Evolutionary conservation across 2,329 filamentous ascomycete genomes (phyloP).

Genomic region (Calonectria pauciramosa): DNA sequence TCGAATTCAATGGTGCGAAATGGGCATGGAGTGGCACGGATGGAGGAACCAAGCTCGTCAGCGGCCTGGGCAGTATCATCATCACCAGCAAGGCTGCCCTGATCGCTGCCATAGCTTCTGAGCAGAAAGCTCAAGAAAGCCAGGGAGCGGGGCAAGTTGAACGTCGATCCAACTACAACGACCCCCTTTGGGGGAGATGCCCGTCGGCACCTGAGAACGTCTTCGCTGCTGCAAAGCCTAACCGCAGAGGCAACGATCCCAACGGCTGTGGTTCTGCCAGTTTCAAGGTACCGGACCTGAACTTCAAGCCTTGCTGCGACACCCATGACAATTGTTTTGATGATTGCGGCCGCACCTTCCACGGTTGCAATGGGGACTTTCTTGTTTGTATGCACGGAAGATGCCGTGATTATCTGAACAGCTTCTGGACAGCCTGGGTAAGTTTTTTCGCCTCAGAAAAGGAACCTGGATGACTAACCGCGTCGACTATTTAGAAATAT

Average conservation of each 20-base stretch:
- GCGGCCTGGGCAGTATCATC: background rate
- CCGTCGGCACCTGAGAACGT: background rate
- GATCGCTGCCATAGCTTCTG: background rate
- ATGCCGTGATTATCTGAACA: background rate
- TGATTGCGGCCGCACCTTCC: background rate
- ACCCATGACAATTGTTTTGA: background rate
- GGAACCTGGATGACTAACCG: background rate
- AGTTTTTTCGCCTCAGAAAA: background rate
- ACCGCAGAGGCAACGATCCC: background rate
- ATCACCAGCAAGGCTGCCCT: background rate
- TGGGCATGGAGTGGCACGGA: background rate
- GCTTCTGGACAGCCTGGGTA: background rate
- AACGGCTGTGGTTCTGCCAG: background rate
- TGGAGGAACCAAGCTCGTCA: background rate
- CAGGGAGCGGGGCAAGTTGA: background rate
- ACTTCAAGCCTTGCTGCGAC: background rate
- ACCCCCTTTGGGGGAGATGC: background rate
- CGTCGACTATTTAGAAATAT: background rate
- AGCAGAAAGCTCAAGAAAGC: background rate
- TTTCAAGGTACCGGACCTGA: background rate
- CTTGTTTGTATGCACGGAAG: background rate
- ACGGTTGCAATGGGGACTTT: background rate
- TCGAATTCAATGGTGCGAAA: background rate
- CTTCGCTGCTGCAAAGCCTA: background rate
- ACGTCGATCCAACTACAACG: background rate